Base-by-base conservation (phyloP, 306 rosid genomes). In the Lathyrus oleraceus region DNA sequence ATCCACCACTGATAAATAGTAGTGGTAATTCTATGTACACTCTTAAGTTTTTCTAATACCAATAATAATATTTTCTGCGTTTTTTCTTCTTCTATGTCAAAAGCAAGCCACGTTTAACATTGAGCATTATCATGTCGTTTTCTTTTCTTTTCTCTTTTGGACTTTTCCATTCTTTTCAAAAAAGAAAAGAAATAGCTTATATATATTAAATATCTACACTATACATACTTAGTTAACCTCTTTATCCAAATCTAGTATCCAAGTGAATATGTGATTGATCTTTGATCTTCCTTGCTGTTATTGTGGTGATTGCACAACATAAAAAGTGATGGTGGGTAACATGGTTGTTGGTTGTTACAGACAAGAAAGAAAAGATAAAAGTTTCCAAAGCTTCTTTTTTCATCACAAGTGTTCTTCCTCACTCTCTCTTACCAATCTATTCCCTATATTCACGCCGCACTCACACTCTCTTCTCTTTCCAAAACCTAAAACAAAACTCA, bases 361-460 rank as follows among this genome's bases (percentile, higher is more conserved):
- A 81, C 81, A 80, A 17, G 57, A 65, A 61, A 49, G 19, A 76
- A 76, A 52, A 43, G 28, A 62, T 43, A 71, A 81, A 81, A 83
- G 82, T 80, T 81, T 78, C 75, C 19, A 80, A 83, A 83, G 88
- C 45, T 65, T 78, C 83, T 80, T 82, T 77, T 82, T 73, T 68
- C 62, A 47, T 63, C 64, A 51, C 64, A 49, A 67, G 36, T 78
- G 84, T 79, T 78, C 84, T 79, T 76, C 21, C 81, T 77, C 62
- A 53, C 67, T 61, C 59, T 45, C 72, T 82, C 75, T 81, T 52
- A 65, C 66, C 86, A 76, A 75, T 85, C 89, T 70, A 69, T 72
- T 72, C 76, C 98, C 97, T 85, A 85, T 81, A 88, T 85, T 90
- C 98, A 90, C 97, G 97, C 87, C 97, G 78, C 77, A 79, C 80